Percentiles rank a stretch among this genome's conserved stretches.
Conservation (phyloP, 352 stramenopile genomes). For the Pythium brassicae region DNA sequence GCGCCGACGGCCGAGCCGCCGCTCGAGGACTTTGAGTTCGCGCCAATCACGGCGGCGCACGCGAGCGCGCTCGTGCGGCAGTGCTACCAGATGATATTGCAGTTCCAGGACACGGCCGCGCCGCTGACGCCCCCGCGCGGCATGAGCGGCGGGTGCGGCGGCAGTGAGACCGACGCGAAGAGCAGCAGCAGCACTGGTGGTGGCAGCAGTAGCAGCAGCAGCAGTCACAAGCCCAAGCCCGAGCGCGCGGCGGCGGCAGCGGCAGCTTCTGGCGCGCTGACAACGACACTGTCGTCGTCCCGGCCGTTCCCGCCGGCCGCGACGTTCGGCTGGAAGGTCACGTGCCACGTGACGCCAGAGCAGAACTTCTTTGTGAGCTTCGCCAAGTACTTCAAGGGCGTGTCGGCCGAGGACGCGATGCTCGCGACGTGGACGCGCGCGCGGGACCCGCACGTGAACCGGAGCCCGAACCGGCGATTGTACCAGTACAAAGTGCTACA, state of each 20-base stretch:
- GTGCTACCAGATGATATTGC: slow-evolving; percentile 53
- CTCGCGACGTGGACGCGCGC: slow-evolving; percentile 30
- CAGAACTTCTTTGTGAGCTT: slow-evolving; percentile 49
- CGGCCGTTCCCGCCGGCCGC: slow-evolving; percentile 34
- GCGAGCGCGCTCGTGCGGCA: slow-evolving; percentile 46
- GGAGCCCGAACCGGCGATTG: slow-evolving; percentile 25
- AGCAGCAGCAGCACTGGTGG: too few species aligned
- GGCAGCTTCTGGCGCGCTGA: too few species aligned
- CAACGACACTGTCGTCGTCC: slow-evolving; percentile 8
- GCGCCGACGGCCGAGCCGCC: slow-evolving; percentile 23
- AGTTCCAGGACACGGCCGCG: slow-evolving; percentile 42
- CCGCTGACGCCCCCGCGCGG: slow-evolving; percentile 22
- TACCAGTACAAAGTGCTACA: slow-evolving; percentile 43
- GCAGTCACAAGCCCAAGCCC: background rate
- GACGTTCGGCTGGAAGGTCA: slow-evolving; percentile 54
- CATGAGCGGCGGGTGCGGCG: too few species aligned
- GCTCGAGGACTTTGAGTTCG: slow-evolving; percentile 41
- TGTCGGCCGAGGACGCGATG: slow-evolving; percentile 40
- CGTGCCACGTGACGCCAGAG: slow-evolving; percentile 29
- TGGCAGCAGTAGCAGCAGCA: too few species aligned
- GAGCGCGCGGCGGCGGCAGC: background rate
- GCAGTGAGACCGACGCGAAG: background rate
- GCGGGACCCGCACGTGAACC: slow-evolving; percentile 15
- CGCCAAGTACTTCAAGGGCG: slow-evolving; percentile 37
- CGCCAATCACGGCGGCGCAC: slow-evolving; percentile 48